Evolutionary conservation across 805 yeast genomes (phyloP).

Genomic region (Starmera quercuum): DNA sequence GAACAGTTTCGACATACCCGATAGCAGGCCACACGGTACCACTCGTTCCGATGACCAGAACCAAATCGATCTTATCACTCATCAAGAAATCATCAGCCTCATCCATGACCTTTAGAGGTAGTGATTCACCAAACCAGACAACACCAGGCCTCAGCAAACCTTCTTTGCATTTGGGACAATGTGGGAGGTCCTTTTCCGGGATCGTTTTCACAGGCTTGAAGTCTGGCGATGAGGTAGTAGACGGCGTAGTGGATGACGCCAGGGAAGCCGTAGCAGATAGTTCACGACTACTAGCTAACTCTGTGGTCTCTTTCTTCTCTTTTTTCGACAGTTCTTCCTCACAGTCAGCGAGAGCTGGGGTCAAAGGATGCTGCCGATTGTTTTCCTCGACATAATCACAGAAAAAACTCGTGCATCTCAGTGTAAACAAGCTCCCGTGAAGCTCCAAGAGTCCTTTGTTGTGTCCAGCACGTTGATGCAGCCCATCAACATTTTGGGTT

Average conservation of each 20-base stretch:
- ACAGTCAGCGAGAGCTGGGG: constrained; percentile 39
- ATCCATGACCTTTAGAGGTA: constrained; percentile 57
- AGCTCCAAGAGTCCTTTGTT: constrained; percentile 48
- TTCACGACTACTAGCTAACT: constrained; percentile 8
- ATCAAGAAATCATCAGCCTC: constrained; percentile 63
- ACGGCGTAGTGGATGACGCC: constrained; percentile 2
- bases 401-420: constrained; percentile 67
- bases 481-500: constrained; percentile 80
- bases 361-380: constrained; percentile 51
- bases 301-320: constrained; percentile 7
- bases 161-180: constrained; percentile 66
- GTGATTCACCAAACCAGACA: constrained; percentile 91
- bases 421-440: constrained; percentile 71
- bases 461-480: constrained; percentile 62
- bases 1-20: constrained; percentile 76
- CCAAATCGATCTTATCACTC: constrained; percentile 52
- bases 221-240: constrained; percentile 31
- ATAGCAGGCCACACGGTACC: constrained; percentile 90
- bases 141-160: constrained; percentile 80
- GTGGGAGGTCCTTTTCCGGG: constrained; percentile 49
- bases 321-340: constrained; percentile 26
- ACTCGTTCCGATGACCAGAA: constrained; percentile 79
- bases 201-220: constrained; percentile 42
- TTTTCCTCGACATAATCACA: constrained; percentile 56
- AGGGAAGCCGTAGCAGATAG: constrained; percentile 1